A percentile compares a stretch with the other conserved stretches of the same genome.
These are phyloP conservation scores for Apiospora sp. DNA, from an alignment of 2,329 filamentous ascomycete genomes.

Conservation along the genomic window DNA sequence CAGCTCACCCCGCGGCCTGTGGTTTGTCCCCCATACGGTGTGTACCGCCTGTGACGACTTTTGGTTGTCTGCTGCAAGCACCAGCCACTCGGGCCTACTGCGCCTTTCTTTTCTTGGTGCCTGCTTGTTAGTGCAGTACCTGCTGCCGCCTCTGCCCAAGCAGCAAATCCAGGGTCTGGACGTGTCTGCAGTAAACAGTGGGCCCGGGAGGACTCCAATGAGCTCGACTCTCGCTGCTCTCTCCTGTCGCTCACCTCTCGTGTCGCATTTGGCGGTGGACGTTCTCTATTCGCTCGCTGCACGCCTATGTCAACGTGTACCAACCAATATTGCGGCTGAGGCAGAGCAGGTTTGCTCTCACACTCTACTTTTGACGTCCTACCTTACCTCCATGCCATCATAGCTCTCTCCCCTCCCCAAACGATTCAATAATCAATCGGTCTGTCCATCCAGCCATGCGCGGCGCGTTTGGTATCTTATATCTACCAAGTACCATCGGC, in stretches of 20 bases:
- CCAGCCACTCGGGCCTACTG: constrained; percentile 12
- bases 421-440: background rate
- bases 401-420: background rate
- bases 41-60: background rate
- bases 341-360: constrained; percentile 7
- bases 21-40: background rate
- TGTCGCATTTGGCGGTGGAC: constrained; percentile 20
- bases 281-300: constrained; percentile 6
- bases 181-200: background rate
- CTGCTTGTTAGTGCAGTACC: background rate
- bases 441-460: background rate
- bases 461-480: background rate
- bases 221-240: background rate
- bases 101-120: background rate
- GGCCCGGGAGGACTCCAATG: constrained; percentile 8
- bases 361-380: constrained; percentile 4
- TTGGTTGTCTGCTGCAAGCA: constrained; percentile 21
- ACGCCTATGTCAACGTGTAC: background rate
- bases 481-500: constrained; percentile 1
- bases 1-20: background rate
- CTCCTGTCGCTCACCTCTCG: constrained; percentile 7
- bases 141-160: background rate
- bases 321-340: constrained; percentile 18
- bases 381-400: constrained; percentile 9
- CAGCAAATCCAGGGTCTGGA: background rate